phyloP scores from a whole-genome alignment of 495 filamentous ascomycete genomes.

The Neurospora discreta region DNA sequence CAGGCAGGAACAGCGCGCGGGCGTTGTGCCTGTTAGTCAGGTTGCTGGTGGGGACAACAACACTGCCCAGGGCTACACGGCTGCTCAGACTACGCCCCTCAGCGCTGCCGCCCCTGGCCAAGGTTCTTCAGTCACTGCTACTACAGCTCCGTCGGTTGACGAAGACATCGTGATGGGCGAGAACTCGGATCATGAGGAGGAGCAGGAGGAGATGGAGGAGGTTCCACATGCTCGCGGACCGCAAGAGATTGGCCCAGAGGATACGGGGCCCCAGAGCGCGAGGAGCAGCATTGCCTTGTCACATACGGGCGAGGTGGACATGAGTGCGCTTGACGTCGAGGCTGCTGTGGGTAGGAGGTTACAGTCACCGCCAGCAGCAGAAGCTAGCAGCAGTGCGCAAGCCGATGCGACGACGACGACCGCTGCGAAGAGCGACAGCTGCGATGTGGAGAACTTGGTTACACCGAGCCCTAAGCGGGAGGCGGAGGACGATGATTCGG shows the following conservation, averaged over 20 bases:
- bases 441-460: not conserved
- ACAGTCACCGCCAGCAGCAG: constrained; percentile 1
- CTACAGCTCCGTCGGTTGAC: constrained; percentile 9
- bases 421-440: not conserved
- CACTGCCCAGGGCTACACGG: constrained; percentile 9
- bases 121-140: constrained; percentile 7
- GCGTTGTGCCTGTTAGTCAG: constrained; percentile 47
- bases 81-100: not conserved
- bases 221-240: constrained; percentile 73
- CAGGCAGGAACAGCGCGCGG: constrained; percentile 67
- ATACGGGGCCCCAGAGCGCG: constrained; percentile 65
- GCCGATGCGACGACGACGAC: not conserved
- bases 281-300: constrained; percentile 14
- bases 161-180: constrained; percentile 25
- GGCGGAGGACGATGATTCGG: constrained; percentile 29
- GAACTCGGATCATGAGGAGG: constrained; percentile 15
- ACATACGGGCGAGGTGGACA: constrained; percentile 19
- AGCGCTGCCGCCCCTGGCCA: constrained; percentile 13
- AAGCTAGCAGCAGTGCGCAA: not conserved
- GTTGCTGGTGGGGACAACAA: constrained; percentile 18
- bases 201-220: constrained; percentile 46
- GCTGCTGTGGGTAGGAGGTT: constrained; percentile 40
- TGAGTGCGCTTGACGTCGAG: constrained; percentile 42
- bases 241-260: constrained; percentile 70
- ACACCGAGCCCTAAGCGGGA: constrained; percentile 31